Evolutionary conservation across 2,329 filamentous ascomycete species (phyloP).

Genomic region (Fonsecaea multimorphosa): DNA sequence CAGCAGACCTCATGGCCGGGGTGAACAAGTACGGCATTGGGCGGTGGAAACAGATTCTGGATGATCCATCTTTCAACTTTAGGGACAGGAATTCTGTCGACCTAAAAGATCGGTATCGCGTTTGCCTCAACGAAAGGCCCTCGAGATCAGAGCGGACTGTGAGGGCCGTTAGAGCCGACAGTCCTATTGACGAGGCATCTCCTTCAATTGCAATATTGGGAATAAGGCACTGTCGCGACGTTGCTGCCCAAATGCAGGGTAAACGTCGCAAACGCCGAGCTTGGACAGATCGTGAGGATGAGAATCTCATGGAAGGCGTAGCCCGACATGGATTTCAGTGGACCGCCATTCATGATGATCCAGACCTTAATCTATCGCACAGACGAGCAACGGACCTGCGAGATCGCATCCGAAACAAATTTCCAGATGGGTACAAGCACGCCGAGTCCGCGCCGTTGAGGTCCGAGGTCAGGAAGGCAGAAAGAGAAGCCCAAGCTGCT

Average conservation of each 20-base stretch:
- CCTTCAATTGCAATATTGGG: conserved; percentile 18
- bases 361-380: conserved; percentile 56
- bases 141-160: conserved; percentile 7
- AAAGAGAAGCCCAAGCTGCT: conserved; percentile 21
- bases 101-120: conserved; percentile 66
- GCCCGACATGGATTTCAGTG: conserved; percentile 65
- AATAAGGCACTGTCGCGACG: conserved; percentile 7
- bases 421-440: conserved; percentile 61
- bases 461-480: conserved; percentile 35
- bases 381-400: conserved; percentile 65
- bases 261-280: conserved; percentile 60
- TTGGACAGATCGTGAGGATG: conserved; percentile 65
- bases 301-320: conserved; percentile 64
- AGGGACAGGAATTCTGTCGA: conserved; percentile 63
- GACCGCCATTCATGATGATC: conserved; percentile 64
- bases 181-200: conserved; percentile 19
- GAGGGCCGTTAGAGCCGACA: conserved; percentile 14
- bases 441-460: conserved; percentile 48
- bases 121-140: conserved; percentile 60
- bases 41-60: conserved; percentile 68
- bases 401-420: conserved; percentile 66
- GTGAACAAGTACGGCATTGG: conserved; percentile 67
- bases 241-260: conserved; percentile 32
- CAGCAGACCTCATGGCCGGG: conserved; percentile 62
- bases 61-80: conserved; percentile 63